phyloP scores from a whole-genome alignment of 2,329 filamentous ascomycete genomes.

The Cytospora leucostoma region DNA sequence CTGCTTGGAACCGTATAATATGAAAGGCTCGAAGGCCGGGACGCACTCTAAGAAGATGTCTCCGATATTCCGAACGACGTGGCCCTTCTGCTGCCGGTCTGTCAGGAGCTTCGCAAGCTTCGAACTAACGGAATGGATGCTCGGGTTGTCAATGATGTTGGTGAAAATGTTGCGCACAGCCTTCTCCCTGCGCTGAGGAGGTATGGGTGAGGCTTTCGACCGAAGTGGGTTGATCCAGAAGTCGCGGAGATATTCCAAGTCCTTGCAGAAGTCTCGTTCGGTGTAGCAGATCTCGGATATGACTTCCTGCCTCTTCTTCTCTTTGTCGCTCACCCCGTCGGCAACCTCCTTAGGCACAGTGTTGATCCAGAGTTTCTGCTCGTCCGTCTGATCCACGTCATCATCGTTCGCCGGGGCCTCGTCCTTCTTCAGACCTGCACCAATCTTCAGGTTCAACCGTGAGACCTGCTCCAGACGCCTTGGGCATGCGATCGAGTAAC shows the following conservation, averaged over 20 bases:
- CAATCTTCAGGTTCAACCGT: conserved; percentile 87
- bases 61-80: conserved; percentile 84
- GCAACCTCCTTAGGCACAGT: conserved; percentile 94
- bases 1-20: conserved; percentile 93
- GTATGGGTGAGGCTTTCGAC: conserved; percentile 81
- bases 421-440: conserved; percentile 76
- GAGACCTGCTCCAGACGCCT: conserved; percentile 93
- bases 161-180: conserved; percentile 95
- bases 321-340: conserved; percentile 82
- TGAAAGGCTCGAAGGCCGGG: conserved; percentile 92
- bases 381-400: conserved; percentile 79
- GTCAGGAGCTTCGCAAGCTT: conserved; percentile 87
- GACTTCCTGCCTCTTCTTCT: conserved; percentile 97
- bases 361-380: conserved; percentile 99
- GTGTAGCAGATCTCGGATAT: conserved; percentile 99
- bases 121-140: conserved; percentile 87
- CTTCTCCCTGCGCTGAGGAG: conserved; percentile 80
- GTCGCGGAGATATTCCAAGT: conserved; percentile 93
- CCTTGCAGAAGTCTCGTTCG: conserved; percentile 97
- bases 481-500: conserved; percentile 97
- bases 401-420: conserved; percentile 66
- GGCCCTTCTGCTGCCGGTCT: conserved; percentile 83
- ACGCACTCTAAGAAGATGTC: conserved; percentile 94
- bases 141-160: conserved; percentile 82
- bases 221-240: conserved; percentile 97